These are phyloP conservation scores for Tetramitus jugosus DNA, from an alignment of 208 protist species.

Conservation along the genomic window DNA sequence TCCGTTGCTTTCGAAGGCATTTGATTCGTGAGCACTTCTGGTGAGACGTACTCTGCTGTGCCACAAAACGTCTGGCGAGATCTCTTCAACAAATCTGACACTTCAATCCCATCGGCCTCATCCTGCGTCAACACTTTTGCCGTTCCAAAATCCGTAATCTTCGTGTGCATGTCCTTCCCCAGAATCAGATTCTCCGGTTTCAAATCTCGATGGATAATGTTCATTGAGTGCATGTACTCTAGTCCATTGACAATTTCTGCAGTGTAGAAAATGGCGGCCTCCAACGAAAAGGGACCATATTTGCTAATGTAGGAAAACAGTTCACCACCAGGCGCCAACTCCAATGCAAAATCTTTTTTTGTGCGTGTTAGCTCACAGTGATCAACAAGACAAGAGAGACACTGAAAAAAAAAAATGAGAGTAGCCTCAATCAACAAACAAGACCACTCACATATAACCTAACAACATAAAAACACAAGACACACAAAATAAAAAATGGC, in stretches of 20 bases:
- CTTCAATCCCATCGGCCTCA: background rate
- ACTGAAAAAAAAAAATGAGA: background rate
- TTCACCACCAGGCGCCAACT: conserved; percentile 15
- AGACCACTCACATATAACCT: background rate
- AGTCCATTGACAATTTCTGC: conserved; percentile 32
- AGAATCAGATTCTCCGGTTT: conserved; percentile 34
- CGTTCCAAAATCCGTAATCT: conserved; percentile 38
- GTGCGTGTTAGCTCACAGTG: no score
- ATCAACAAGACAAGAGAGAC: background rate
- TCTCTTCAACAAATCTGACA: background rate
- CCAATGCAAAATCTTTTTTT: conserved; percentile 20
- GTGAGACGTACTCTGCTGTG: conserved; percentile 83
- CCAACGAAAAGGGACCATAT: background rate
- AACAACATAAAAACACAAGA: background rate
- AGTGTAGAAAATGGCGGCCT: background rate
- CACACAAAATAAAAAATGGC: background rate
- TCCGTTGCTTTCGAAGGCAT: conserved; percentile 81
- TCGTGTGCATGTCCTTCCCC: conserved; percentile 25
- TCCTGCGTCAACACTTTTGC: background rate
- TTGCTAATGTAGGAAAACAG: conserved; percentile 11
- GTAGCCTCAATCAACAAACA: background rate
- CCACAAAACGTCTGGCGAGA: conserved; percentile 61
- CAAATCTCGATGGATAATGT: conserved; percentile 22
- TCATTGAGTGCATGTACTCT: conserved; percentile 31
- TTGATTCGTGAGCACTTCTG: conserved; percentile 79